Evolutionary conservation across 2,329 filamentous ascomycete genomes (phyloP), one percentile per base, ranked within the genome.

Genomic region (Colletotrichum musae): DNA sequence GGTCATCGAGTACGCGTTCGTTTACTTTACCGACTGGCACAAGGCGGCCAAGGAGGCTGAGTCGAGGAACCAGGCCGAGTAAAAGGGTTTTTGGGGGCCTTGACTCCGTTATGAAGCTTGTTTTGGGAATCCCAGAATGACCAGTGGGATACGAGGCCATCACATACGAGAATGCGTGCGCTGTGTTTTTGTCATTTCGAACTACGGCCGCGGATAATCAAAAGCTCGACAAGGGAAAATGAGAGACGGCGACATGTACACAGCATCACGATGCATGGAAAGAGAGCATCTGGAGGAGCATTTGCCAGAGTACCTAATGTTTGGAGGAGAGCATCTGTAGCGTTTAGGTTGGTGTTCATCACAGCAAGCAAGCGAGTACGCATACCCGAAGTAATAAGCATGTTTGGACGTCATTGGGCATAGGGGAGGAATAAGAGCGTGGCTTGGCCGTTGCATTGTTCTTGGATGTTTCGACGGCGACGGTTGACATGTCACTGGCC

Each of bases 1-100:
- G 0, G n/a, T 78, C 6, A 84, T 88, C 18, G 88, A 90, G 73
- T 89, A 87, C 70, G 78, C 78, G 28, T 89, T 87, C 56, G 81
- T 88, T 2, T 80, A 82, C 65, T 74, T 78, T n/a, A 86, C 83
- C 7, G 84, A 89, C 73, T 89, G 87, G 87, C 77, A 88, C 53
- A 77, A 80, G 57, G 86, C 86, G 1, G 87, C 84, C 1, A 79
- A 77, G 10, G 88, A 90, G 72, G 87, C 87, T 2, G 86, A 86
- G 57, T 73, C 77, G 58, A 81, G 87, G 68, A 89, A 89, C 64
- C 63, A 48, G 47, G 56, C 67, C 51, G 61, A 70, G 62, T 70
- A 36, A 70, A 57, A 81, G 81, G 4, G 79, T 81, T 45, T 86
- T 74, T 79, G n/a, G 13, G 15, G 16, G 43, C 12, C 15, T 32